phyloP scores from a whole-genome alignment of 805 yeast genomes.

The Metschnikowia bowlesiae region DNA sequence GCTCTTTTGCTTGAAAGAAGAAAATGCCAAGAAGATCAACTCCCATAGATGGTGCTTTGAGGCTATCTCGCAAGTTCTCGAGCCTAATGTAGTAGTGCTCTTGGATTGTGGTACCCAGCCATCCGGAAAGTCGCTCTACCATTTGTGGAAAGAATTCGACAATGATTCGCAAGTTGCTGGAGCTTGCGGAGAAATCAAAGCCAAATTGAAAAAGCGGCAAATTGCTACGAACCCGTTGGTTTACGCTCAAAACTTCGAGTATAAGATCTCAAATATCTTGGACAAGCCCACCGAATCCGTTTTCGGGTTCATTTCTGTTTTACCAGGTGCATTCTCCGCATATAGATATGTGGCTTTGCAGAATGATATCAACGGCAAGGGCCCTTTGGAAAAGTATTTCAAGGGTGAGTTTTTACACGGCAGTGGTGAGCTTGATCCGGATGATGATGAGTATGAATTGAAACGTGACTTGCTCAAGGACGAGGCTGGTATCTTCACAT shows the following conservation, averaged over 20 bases:
- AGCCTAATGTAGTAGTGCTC: slow-evolving; percentile 78
- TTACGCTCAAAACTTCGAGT: slow-evolving; percentile 96
- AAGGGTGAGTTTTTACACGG: slow-evolving; percentile 85
- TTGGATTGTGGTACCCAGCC: slow-evolving; percentile 96
- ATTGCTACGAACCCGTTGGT: slow-evolving; percentile 74
- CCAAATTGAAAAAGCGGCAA: slow-evolving; percentile 43
- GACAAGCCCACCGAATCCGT: slow-evolving; percentile 95
- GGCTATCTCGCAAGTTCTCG: slow-evolving; percentile 77
- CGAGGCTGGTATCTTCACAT: slow-evolving; percentile 73
- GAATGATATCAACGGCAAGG: slow-evolving; percentile 65
- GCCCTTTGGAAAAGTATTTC: slow-evolving; percentile 85
- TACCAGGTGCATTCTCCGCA: slow-evolving; percentile 97
- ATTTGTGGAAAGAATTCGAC: slow-evolving; percentile 83
- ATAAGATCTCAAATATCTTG: slow-evolving; percentile 88
- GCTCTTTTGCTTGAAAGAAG: slow-evolving; percentile 84
- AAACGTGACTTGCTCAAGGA: slow-evolving; percentile 28
- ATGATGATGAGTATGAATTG: slow-evolving; percentile 36
- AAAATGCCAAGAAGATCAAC: slow-evolving; percentile 84
- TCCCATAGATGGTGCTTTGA: slow-evolving; percentile 97
- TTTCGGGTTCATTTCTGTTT: slow-evolving; percentile 89
- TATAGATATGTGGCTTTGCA: slow-evolving; percentile 78
- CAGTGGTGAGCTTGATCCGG: slow-evolving; percentile 40
- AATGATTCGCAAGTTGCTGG: slow-evolving; percentile 84
- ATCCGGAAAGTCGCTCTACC: slow-evolving; percentile 74
- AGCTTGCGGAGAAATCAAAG: slow-evolving; percentile 88